phyloP scores from a whole-genome alignment of 2,329 filamentous ascomycete genomes.

The Penicillium concentricum region DNA sequence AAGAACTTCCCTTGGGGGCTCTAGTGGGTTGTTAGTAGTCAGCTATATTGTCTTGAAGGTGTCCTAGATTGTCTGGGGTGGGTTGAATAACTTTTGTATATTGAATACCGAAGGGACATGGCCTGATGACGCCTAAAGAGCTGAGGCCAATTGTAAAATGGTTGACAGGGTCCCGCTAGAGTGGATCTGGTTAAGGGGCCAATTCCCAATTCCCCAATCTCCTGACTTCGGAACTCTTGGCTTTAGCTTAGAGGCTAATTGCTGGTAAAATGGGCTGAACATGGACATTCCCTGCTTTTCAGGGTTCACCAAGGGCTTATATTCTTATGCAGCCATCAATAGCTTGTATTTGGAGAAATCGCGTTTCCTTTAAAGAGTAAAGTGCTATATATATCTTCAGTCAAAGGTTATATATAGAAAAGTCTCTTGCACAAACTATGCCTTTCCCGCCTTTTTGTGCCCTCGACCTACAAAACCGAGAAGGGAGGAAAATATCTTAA shows the following conservation, averaged over 20 bases:
- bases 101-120: background rate
- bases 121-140: background rate
- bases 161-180: background rate
- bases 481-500: too few relatives aligned
- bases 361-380: background rate
- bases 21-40: background rate
- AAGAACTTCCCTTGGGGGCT: background rate
- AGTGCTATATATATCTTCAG: background rate
- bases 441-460: too few relatives aligned
- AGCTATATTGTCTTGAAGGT: background rate
- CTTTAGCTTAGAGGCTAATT: background rate
- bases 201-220: background rate
- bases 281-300: background rate
- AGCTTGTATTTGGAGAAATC: background rate
- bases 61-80: background rate
- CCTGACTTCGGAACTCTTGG: background rate
- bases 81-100: background rate
- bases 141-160: background rate
- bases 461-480: too few relatives aligned
- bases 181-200: constrained; percentile 3
- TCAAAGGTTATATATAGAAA: too few relatives aligned
- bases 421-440: too few relatives aligned
- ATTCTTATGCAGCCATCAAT: background rate
- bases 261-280: background rate
- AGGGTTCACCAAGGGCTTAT: background rate